Base-by-base conservation (phyloP, 441 rosid genomes). In the Gossypium gossypioides region DNA sequence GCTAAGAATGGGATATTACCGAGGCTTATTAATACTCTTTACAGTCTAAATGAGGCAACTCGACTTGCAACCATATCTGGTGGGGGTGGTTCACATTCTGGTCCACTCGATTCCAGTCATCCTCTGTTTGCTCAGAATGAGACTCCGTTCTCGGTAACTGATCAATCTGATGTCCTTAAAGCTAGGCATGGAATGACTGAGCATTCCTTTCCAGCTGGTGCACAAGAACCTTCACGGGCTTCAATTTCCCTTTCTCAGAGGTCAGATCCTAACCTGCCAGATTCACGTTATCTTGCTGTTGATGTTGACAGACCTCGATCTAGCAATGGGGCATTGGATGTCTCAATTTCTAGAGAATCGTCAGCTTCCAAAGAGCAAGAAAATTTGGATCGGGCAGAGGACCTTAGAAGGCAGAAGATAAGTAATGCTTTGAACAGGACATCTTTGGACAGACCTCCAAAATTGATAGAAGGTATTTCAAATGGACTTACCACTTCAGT, bases 21-120 rank as follows among this genome's bases (percentile, higher is more conserved):
- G 56, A 85, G 98, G 86, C 89, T 93, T 61, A 87, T 91, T 81
- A 96, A 96, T 78, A 91, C 99, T 55, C 97, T 96, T 34, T 84
- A 96, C 74, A 96, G 99, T 86, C 84, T 96, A 84, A 96, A 93
- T 79, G 99, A 96, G 86, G 96, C 99, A 76, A 86, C 97, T 75
- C 88, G 89, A 75, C 85, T 93, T 74, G 93, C 92, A 72, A 83
- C 93, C 77, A 71, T 83, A 42, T 85, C 96, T 42, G 84, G 82
- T 68, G 93, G 86, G 69, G 78, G 84, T 73, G 87, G 90, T 73
- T 77, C 81, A 24, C 83, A 82, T 75, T 92, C 97, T 77, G 97
- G 97, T 84, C 92, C 68, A 79, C 73, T 92, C 78, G 95, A 91
- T 76, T 75, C 82, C 55, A 71, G 72, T 71, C 86, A 86, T 84